Conservation (phyloP, 805 yeast species). For the Torulaspora maleeae region DNA sequence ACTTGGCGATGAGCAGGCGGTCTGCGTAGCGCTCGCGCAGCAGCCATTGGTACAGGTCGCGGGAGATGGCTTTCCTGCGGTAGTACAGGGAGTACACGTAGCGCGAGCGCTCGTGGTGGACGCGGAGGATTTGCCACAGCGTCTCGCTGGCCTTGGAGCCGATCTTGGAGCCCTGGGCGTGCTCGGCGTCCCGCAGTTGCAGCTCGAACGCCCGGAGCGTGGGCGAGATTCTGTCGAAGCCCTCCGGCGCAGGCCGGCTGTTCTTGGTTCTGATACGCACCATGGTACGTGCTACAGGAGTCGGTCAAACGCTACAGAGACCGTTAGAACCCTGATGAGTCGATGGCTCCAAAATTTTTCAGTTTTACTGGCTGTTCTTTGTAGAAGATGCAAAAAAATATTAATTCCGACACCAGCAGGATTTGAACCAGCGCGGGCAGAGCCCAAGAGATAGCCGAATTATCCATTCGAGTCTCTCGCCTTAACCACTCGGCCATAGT, state of each 20-base stretch:
- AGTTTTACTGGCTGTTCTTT: background rate
- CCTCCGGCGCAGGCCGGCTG: slow-evolving; percentile 60
- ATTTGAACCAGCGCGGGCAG: slow-evolving; percentile 78
- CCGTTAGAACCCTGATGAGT: no score
- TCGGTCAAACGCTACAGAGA: no score
- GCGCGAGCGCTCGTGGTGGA: slow-evolving; percentile 71
- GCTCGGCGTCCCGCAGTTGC: slow-evolving; percentile 52
- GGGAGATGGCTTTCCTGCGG: slow-evolving; percentile 60
- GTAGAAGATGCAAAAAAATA: slow-evolving; percentile 22
- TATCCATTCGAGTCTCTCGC: slow-evolving; percentile 63
- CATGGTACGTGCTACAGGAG: slow-evolving; percentile 11
- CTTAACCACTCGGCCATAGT: slow-evolving; percentile 76
- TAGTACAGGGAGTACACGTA: slow-evolving; percentile 73
- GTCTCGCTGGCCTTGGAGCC: slow-evolving; percentile 51
- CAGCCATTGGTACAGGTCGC: slow-evolving; percentile 69
- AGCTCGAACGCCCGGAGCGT: slow-evolving; percentile 56
- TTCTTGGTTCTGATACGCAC: slow-evolving; percentile 23
- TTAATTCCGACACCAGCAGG: slow-evolving; percentile 64
- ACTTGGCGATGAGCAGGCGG: slow-evolving; percentile 69
- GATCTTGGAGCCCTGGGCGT: slow-evolving; percentile 37
- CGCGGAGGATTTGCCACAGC: slow-evolving; percentile 63
- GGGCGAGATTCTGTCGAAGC: slow-evolving; percentile 63
- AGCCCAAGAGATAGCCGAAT: slow-evolving; percentile 54
- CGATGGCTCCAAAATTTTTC: background rate
- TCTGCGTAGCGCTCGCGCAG: slow-evolving; percentile 64